Evolutionary conservation across 306 rosid genomes (phyloP), one percentile per base, ranked within the genome.

Genomic region (Corylus avellana): DNA sequence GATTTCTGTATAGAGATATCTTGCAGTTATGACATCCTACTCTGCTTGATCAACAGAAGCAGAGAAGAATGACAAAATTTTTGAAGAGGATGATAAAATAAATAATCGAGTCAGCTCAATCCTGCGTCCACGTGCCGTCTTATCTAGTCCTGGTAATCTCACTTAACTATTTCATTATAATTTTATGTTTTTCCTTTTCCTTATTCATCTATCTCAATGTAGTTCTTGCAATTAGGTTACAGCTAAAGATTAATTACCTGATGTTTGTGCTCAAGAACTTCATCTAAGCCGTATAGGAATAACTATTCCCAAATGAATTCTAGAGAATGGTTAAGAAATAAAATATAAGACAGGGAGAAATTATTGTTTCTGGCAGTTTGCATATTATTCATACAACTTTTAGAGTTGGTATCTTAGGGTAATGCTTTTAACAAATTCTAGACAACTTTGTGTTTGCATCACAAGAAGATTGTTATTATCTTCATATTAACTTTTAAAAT

Each of bases 141-240:
- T 94, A 78, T 94, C 98, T 61, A 94, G 98, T 85, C 95, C 97
- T 48, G 90, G 98, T 94, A 90, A 83, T 72, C 63, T 68, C 58
- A 22, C 54, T 66, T 8, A 11, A 77, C 46, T 56, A 29, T 12
- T 44, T 56, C 56, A 61, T 78, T 32, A 44, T 16, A 1, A 35
- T 69, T 68, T 76, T 49, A 16, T n/a, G 7, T 17, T 20, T 20
- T 71, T 81, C 29, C 61, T 69, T 77, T 46, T 50, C 16, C 51
- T 72, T 32, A 20, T 82, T 74, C 50, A 22, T 82, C 73, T 74
- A 25, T 74, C 46, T 32, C 10, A 22, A 3, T 9, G 5, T 11
- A 10, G 37, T 13, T 48, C 58, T 71, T 51, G 62, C 48, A 72
- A 51, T 51, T 13, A 27, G 48, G 25, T 13, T 50, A 13, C 12